Conservation (phyloP, 2,329 filamentous ascomycete species). For the Aureobasidium sp. region DNA sequence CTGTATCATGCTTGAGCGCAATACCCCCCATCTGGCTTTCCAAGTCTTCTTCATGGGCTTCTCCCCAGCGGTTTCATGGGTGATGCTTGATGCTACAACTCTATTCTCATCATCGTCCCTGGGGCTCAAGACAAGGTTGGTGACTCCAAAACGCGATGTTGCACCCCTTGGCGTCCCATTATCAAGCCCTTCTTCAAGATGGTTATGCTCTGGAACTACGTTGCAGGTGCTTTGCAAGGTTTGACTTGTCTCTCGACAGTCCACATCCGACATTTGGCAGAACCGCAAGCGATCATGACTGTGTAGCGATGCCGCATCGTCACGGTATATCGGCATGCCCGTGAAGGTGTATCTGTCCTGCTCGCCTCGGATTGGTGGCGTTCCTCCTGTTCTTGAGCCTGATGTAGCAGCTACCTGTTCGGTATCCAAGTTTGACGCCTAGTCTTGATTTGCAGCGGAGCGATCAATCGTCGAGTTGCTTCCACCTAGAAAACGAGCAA, state of each 20-base stretch:
- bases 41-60: neutral
- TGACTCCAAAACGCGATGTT: neutral
- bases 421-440: neutral
- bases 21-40: neutral
- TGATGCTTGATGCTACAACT: neutral
- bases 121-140: too few species aligned
- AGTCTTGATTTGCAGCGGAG: neutral
- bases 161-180: neutral
- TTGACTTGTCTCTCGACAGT: neutral
- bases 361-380: slow-evolving; percentile 22
- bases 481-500: neutral
- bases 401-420: neutral
- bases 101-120: neutral
- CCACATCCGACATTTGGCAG: neutral
- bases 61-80: neutral
- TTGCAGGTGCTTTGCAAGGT: neutral
- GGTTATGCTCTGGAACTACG: neutral
- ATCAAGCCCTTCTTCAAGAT: too few species aligned
- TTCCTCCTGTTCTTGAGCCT: neutral
- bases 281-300: slow-evolving; percentile 7
- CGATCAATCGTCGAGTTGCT: neutral
- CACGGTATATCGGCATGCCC: slow-evolving; percentile 22
- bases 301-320: slow-evolving; percentile 21
- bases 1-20: neutral
- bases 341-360: slow-evolving; percentile 23